Base-by-base conservation (phyloP, 2,329 filamentous ascomycete species). In the Aureobasidium namibiae region DNA sequence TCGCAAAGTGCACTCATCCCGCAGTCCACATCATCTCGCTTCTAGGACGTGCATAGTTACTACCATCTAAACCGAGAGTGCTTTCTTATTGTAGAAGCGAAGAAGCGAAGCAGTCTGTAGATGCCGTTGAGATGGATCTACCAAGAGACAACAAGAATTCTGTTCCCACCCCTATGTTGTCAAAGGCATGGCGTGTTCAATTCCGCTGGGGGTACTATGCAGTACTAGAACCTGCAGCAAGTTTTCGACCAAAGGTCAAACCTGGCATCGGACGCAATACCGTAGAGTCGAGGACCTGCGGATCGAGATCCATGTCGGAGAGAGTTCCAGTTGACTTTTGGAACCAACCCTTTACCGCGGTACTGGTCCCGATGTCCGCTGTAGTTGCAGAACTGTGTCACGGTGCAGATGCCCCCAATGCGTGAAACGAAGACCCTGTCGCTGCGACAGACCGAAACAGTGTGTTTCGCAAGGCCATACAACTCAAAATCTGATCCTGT, bases 401-500 rank as follows among this genome's bases (percentile, higher is more conserved):
- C 39, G 23, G 52, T 34, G 52, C 39, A 56, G 36, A 49, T n/a
- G 18, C 10, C 23, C 39, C 39, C 26, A 39, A 45, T 26, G 52
- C 39, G 39, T 56, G 52, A 34, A 45, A 56, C 52, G 21, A 13
- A 44, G 52, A 45, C 50, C 48, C 48, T 50, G 48, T 38, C n/a
- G 38, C 52, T 56, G 52, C 52, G 39, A 36, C 52, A 45, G 16
- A 56, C 52, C 52, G 52, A 56, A 56, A 44, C 31, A 36, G 52
- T 36, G 23, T 16, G 18, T 24, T 45, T 45, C 16, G 38, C 50
- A 39, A 54, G 39, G 39, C 29, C 11, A 39, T 56, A 18, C 52
- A 29, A 56, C 39, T 26, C 39, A 33, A 34, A 41, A 56, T 18
- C n/a, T 21, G 3, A 36, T 14, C 49, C 33, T 52, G 49, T 29